phyloP scores from a whole-genome alignment of 192 early-diverging fungal species.

The Coemansia asiatica region DNA sequence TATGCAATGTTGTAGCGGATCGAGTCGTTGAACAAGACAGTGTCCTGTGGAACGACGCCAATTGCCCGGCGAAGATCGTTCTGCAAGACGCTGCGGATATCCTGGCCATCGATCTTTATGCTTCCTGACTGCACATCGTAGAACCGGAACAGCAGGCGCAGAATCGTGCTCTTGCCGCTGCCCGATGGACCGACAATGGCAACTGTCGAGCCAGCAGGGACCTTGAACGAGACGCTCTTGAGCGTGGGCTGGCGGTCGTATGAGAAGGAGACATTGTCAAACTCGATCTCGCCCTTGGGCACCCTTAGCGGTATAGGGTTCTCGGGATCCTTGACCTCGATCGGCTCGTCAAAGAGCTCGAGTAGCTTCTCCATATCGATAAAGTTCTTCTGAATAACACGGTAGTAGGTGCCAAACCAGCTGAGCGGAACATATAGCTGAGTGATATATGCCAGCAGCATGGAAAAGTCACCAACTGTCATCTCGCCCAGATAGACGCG shows the following conservation, averaged over 20 bases:
- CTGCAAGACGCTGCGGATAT: slow-evolving; percentile 66
- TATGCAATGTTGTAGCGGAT: slow-evolving; percentile 95
- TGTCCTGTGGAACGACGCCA: slow-evolving; percentile 94
- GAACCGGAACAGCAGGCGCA: slow-evolving; percentile 84
- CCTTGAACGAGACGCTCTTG: slow-evolving; percentile 48
- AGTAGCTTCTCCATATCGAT: slow-evolving; percentile 99
- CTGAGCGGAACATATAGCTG: slow-evolving; percentile 90
- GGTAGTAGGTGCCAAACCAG: slow-evolving; percentile 94
- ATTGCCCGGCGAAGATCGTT: slow-evolving; percentile 69
- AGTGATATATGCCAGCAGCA: slow-evolving; percentile 81
- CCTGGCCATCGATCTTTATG: slow-evolving; percentile 81
- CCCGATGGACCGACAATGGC: slow-evolving; percentile 57
- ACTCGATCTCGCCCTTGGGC: slow-evolving; percentile 58
- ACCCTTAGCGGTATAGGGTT: slow-evolving; percentile 29
- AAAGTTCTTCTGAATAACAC: slow-evolving; percentile 90
- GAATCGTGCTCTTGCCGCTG: slow-evolving; percentile 75
- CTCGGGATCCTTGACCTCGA: slow-evolving; percentile 44
- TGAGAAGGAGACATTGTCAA: slow-evolving; percentile 66
- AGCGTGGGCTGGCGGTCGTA: slow-evolving; percentile 61
- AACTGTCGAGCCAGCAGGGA: slow-evolving; percentile 47
- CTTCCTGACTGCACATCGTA: slow-evolving; percentile 82
- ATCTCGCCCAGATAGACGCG: slow-evolving; percentile 71
- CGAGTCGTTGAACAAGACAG: slow-evolving; percentile 95
- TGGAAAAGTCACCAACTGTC: slow-evolving; percentile 82
- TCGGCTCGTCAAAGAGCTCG: slow-evolving; percentile 61